Evolutionary conservation across 1,139 yeast species (phyloP).

Genomic region (Candida gigantensis): DNA sequence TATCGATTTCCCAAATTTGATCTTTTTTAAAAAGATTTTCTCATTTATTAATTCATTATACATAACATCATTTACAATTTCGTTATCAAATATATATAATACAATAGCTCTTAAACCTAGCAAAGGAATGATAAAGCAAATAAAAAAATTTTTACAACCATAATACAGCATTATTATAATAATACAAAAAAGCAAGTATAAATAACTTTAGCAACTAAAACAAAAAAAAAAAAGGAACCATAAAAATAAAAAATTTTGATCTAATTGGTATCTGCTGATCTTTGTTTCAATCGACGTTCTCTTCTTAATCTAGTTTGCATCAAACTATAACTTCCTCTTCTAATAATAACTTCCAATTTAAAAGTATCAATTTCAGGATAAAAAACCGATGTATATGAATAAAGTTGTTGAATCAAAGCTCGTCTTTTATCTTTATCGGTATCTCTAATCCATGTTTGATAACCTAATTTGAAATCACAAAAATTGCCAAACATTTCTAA

Average conservation of each 20-base stretch:
- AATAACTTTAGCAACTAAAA: slow-evolving; percentile 3
- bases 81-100: no score
- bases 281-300: slow-evolving; percentile 46
- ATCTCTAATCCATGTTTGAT: slow-evolving; percentile 80
- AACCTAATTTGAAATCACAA: slow-evolving; percentile 69
- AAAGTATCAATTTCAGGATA: slow-evolving; percentile 53
- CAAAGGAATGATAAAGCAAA: no score
- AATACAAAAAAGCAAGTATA: no score
- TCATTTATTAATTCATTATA: no score
- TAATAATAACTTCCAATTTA: slow-evolving; percentile 65
- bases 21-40: no score
- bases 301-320: slow-evolving; percentile 80
- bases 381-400: slow-evolving; percentile 43
- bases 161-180: no score
- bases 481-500: slow-evolving; percentile 56
- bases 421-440: slow-evolving; percentile 56
- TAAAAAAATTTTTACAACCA: no score
- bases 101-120: no score
- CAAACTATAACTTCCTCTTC: slow-evolving; percentile 75
- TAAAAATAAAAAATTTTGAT: no score
- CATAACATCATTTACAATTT: no score
- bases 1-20: no score
- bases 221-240: neutral
- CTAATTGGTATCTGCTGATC: slow-evolving; percentile 1
- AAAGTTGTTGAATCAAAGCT: slow-evolving; percentile 50